Conservation (phyloP, 192 early-diverging fungal genomes). For the Podila horticola region DNA sequence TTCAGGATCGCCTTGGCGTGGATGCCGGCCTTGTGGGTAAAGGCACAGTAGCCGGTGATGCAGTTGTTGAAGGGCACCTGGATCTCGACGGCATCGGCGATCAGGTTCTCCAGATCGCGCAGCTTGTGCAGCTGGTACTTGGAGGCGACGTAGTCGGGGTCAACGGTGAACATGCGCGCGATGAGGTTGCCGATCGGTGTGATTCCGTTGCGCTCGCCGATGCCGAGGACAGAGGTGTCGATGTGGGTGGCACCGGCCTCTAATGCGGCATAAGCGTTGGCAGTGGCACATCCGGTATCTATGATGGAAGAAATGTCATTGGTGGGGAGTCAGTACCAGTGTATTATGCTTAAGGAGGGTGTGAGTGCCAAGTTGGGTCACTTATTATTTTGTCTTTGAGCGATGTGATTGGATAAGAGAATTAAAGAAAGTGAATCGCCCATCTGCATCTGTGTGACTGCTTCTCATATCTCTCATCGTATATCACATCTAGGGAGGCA, state of each 20-base stretch:
- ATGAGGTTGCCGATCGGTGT: conserved; percentile 94
- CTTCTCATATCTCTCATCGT: not conserved
- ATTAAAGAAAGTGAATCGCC: not conserved
- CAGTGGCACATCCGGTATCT: conserved; percentile 98
- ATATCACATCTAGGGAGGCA: too few species aligned
- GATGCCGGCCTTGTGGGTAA: conserved; percentile 99
- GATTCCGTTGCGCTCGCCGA: conserved; percentile 99
- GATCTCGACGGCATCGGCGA: conserved; percentile 94
- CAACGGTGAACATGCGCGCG: conserved; percentile 95
- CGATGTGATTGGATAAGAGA: not conserved
- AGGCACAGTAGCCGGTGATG: conserved; percentile 98
- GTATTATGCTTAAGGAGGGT: not conserved
- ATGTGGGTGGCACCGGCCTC: conserved; percentile 99
- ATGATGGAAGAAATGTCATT: not conserved
- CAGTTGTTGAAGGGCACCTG: conserved; percentile 99
- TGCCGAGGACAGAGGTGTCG: conserved; percentile 97
- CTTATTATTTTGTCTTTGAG: not conserved
- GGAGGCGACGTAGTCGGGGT: conserved; percentile 89
- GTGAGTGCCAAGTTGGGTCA: not conserved
- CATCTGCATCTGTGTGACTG: not conserved
- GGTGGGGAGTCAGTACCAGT: not conserved
- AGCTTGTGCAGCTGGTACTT: conserved; percentile 96
- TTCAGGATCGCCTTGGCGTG: conserved; percentile 99
- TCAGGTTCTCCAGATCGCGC: conserved; percentile 95
- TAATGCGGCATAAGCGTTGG: conserved; percentile 96